Base-by-base conservation (phyloP, 2,329 filamentous ascomycete genomes). In the Alternaria ethzedia region DNA sequence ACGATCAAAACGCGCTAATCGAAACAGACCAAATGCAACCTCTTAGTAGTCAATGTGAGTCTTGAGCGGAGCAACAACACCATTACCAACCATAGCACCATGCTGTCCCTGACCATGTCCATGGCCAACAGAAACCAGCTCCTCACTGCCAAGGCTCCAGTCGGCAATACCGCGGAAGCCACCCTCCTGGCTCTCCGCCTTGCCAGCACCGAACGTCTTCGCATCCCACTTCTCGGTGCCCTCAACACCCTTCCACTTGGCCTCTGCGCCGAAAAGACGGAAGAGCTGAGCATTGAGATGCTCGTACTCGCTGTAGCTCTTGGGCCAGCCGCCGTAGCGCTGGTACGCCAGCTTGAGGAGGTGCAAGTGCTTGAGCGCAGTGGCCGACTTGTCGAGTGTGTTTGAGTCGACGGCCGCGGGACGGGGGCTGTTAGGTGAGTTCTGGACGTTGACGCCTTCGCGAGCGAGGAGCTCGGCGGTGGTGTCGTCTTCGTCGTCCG, bases 221-320 rank as follows among this genome's bases (percentile, higher is more conserved):
- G 82, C 72, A 57, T 79, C 73, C 84, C 83, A 85, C 75, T 83
- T 84, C 75, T 85, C 83, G 0, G 83, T 80, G 1, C 82, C 82
- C 61, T 82, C 79, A 0, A 80, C 72, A 1, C 78, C 80, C 68
- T 82, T 80, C 70, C 85, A 73, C 26, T 80, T 76, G 5, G 68
- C 59, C 20, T 76, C 70, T 4, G 43, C 43, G 5, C 74, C 73
- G 65, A 81, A 86, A 17, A 75, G 72, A 6, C 75, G 68, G 72
- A 83, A 84, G 7, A 86, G 54, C 51, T 83, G 78, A 1, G 79
- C 80, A 52, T 83, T 84, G 56, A 87, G 71, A 5, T 76, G 77
- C 70, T 85, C 80, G 66, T 86, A 86, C 69, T 85, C 83, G 9
- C 65, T 73, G 67, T 82, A 83, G 6, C 82, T 75, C 77, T 86